Conservation (phyloP, 192 early-diverging fungal species). For the Chytriomyces hyalinus region DNA sequence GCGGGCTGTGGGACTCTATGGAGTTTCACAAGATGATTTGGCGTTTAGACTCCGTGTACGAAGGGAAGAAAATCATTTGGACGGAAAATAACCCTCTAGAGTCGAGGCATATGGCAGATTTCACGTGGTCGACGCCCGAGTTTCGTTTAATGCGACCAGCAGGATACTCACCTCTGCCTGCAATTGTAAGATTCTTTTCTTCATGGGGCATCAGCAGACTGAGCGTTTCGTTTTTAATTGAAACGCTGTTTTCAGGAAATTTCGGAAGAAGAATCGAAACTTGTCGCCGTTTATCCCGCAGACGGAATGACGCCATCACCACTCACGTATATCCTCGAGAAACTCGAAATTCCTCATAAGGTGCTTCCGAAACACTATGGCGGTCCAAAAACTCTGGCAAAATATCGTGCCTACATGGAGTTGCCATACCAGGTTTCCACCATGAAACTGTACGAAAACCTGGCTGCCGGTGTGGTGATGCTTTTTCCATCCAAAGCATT, state of each 20-base stretch:
- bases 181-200: background rate
- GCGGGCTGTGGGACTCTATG: background rate
- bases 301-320: background rate
- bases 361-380: constrained; percentile 15
- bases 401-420: constrained; percentile 24
- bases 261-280: background rate
- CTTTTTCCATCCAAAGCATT: constrained; percentile 16
- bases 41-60: background rate
- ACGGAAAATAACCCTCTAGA: constrained; percentile 31
- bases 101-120: constrained; percentile 22
- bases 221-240: background rate
- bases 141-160: constrained; percentile 33
- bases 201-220: no score
- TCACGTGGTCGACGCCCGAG: constrained; percentile 12
- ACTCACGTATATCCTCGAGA: background rate
- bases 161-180: constrained; percentile 16
- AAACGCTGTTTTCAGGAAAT: background rate
- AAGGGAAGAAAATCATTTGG: constrained; percentile 17
- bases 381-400: constrained; percentile 17
- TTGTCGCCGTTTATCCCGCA: background rate
- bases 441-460: constrained; percentile 31
- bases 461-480: constrained; percentile 2
- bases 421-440: constrained; percentile 20
- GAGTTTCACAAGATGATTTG: background rate
- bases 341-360: background rate